Conservation (phyloP, 352 stramenopile species). For the Phytophthora colocasiae region DNA sequence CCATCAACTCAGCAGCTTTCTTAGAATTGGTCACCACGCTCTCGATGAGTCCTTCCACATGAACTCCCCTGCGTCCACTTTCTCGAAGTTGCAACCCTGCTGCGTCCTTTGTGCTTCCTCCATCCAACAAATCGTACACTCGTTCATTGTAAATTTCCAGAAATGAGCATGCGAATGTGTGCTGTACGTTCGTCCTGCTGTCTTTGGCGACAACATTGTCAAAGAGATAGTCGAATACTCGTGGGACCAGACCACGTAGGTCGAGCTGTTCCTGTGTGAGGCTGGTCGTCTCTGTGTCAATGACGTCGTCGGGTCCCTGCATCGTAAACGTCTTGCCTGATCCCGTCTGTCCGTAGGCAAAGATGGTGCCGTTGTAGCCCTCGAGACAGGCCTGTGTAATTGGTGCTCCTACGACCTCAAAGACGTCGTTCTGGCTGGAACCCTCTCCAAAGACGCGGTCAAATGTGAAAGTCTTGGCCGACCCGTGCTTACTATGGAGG, state of each 20-base stretch:
- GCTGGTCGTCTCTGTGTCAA: constrained; percentile 46
- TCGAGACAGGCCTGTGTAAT: constrained; percentile 82
- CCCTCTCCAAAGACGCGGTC: constrained; percentile 92
- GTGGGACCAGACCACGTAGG: constrained; percentile 74
- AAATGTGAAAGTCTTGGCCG: constrained; percentile 87
- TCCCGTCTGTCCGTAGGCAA: constrained; percentile 87
- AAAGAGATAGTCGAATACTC: constrained; percentile 88
- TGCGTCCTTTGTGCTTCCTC: constrained; percentile 56
- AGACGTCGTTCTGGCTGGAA: constrained; percentile 93
- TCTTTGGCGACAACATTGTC: constrained; percentile 44
- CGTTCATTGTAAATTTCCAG: constrained; percentile 97
- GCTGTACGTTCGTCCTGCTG: constrained; percentile 45
- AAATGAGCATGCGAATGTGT: constrained; percentile 89
- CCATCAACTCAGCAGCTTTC: constrained; percentile 81
- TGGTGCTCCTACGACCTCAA: constrained; percentile 85
- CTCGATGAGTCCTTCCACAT: constrained; percentile 81
- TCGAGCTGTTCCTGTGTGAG: constrained; percentile 43
- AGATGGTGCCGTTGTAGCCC: constrained; percentile 90
- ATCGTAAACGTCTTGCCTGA: constrained; percentile 90
- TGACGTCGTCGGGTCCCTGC: constrained; percentile 79
- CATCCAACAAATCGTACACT: constrained; percentile 93
- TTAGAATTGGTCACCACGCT: constrained; percentile 72
- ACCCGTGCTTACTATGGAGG: constrained; percentile 58
- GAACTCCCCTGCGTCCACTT: constrained; percentile 75
- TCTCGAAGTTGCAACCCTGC: constrained; percentile 74